phyloP scores from a whole-genome alignment of 2,329 filamentous ascomycete species.

The Sporothrix brunneoviolacea region DNA sequence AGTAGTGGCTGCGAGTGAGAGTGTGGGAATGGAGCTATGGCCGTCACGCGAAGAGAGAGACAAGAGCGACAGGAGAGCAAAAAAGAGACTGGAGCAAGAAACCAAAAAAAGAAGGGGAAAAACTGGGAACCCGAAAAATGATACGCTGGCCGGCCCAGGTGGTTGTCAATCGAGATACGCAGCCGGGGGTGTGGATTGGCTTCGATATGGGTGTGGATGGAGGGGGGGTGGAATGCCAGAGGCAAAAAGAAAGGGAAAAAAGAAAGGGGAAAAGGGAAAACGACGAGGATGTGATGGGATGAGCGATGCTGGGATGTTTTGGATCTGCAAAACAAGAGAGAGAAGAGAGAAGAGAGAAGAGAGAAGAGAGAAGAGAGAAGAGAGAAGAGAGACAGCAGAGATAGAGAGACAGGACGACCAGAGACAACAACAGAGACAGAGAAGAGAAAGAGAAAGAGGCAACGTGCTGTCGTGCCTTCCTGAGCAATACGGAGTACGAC shows the following conservation, averaged over 20 bases:
- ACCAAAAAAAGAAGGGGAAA: not conserved
- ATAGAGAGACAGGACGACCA: too few relatives aligned
- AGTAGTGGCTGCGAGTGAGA: not conserved
- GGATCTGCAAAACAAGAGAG: not conserved
- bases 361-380: not conserved
- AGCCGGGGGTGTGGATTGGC: constrained; percentile 1
- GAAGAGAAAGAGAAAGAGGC: not conserved
- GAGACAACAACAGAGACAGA: not conserved
- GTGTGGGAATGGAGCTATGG: not conserved
- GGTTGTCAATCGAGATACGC: constrained; percentile 3
- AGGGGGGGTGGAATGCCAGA: not conserved
- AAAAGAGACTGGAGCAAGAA: not conserved
- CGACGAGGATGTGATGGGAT: too few relatives aligned
- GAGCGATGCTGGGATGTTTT: not conserved
- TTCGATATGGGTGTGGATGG: too few relatives aligned
- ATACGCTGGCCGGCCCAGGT: constrained; percentile 3
- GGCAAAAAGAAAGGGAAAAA: not conserved
- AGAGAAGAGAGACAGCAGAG: too few relatives aligned
- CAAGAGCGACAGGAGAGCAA: not conserved
- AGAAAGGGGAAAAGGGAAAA: not conserved
- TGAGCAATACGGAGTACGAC: too few relatives aligned
- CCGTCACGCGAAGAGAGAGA: not conserved
- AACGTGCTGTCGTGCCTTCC: not conserved
- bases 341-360: not conserved
- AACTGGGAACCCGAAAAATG: constrained; percentile 2